Base-by-base conservation (phyloP, 495 filamentous ascomycete species). In the Aspergillus asperescens region DNA sequence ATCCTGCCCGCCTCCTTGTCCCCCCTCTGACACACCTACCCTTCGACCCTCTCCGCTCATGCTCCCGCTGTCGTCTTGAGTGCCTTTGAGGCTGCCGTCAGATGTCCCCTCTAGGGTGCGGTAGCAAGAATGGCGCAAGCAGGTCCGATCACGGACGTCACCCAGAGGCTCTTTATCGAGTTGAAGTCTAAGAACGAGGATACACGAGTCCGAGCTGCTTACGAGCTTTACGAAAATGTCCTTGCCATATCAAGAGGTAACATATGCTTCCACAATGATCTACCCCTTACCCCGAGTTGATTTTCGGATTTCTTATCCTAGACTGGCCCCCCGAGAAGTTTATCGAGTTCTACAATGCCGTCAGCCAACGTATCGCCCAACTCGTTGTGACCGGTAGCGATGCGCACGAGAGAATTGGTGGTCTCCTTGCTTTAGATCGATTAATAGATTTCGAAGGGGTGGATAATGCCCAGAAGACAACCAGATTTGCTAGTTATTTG, bases 381-480 rank as follows among this genome's bases (percentile, higher is more conserved):
- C 80, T 96, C 46, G 81, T 89, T 40, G 75, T 82, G 12, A 88
- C 89, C 59, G 87, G 90, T 53, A 82, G 78, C 69, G 92, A 96
- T 61, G 84, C 87, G 15, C 83, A 82, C 60, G 93, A 97, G 56
- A 82, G 88, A 46, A 84, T 96, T 56, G 94, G 89, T 39, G 93
- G 93, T 9, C 86, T 99, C 28, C 80, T 91, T 29, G 91, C 93
- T 50, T 85, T 99, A 48, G 91, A 95, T 62, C 82, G 84, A 31
- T 80, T 99, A 22, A 94, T 96, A 66, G 88, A 94, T 64, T 95
- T 99, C 60, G 90, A 94, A 57, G 91, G 90, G 53, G 91, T 96
- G 32, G 94, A 97, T 70, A 84, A 85, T 6, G 91, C 89, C 15
- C 83, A 92, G 59, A 97, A 97, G 66, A 96, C 92, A 28, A 91